Base-by-base conservation (phyloP, 805 yeast genomes). In the Wickerhamiella australiensis region DNA sequence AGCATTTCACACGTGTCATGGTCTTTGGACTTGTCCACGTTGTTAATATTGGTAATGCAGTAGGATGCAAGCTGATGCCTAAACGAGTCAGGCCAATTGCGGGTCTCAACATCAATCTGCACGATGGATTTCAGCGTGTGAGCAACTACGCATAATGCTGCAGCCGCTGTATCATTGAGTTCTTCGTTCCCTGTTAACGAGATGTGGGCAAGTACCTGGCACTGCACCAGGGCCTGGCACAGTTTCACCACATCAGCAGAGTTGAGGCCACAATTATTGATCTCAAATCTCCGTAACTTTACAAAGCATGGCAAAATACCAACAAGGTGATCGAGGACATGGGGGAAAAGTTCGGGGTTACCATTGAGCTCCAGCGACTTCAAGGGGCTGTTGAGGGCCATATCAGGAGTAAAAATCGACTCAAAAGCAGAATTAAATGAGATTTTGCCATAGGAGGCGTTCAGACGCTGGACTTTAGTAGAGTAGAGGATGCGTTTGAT, bases 311-410 rank as follows among this genome's bases (percentile, higher is more conserved):
- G 95, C 35, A 88, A 63, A 54, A 76, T 76, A 22, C 77, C 70
- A 47, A 78, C 72, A 54, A 87, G 68, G 52, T 74, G 75, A 9
- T 75, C 73, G 51, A 77, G 68, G 23, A 79, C 70, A 2, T 70
- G 69, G 0, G 87, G 87, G 64, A 86, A 83, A 6, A 87, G 63
- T 41, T 70, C 70, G 17, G 80, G 75, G 59, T 85, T 77, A 54
- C 78, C 76, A 47, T 92, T 81, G 49, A 88, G 61, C 62, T 88
- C 96, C 52, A 88, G 67, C 58, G 81, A 85, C 56, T 76, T 75
- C 54, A 88, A 69, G 42, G 72, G 68, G 18, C 82, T 80, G 26
- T 21, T 79, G 58, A 11, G 74, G 56, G 50, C 74, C 68, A 50
- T 80, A 72, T 52, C 81, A 57, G 48, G 65, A 50, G 37, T 76